Percentiles rank a stretch among this genome's conserved stretches.
These are phyloP conservation scores for Epithele typhae DNA, from an alignment of 768 basidiomycete species.

Conservation along the genomic window DNA sequence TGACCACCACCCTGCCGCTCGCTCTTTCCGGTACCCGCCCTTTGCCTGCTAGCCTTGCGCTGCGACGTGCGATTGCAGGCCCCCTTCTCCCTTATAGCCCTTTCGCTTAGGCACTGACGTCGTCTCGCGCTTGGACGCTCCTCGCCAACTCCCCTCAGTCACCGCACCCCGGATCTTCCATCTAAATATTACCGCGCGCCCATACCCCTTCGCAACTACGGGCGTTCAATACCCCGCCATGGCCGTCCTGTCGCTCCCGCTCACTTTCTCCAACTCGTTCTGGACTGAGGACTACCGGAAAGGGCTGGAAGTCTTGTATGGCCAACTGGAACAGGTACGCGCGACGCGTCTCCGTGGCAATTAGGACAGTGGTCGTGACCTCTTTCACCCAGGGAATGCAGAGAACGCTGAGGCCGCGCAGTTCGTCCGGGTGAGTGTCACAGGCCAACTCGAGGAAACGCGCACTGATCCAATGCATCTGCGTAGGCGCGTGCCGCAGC, in stretches of 20 bases:
- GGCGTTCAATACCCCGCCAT: no score
- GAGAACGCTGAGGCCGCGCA: constrained; percentile 83
- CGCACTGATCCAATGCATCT: background rate
- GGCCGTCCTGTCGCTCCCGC: constrained; percentile 87
- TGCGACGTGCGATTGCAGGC: constrained; percentile 3
- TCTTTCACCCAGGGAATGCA: no score
- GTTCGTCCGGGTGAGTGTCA: constrained; percentile 70
- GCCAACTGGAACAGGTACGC: constrained; percentile 72
- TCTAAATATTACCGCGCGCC: background rate
- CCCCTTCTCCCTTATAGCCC: background rate
- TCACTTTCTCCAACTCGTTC: constrained; percentile 88
- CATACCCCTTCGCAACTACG: background rate
- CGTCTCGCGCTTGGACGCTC: background rate
- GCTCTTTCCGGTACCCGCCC: no score
- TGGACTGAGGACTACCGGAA: constrained; percentile 89
- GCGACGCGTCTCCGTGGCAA: no score
- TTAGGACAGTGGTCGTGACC: no score
- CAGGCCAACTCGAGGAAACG: background rate
- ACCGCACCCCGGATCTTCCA: constrained; percentile 4
- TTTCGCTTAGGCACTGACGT: constrained; percentile 1
- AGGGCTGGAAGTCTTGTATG: constrained; percentile 75
- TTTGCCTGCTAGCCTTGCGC: background rate
- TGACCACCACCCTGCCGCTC: background rate
- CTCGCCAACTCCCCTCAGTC: background rate
- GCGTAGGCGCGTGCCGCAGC: constrained; percentile 66